Evolutionary conservation across 208 protist genomes (phyloP), one percentile per base, ranked within the genome.

Genomic region (Phytomonas sp.): DNA sequence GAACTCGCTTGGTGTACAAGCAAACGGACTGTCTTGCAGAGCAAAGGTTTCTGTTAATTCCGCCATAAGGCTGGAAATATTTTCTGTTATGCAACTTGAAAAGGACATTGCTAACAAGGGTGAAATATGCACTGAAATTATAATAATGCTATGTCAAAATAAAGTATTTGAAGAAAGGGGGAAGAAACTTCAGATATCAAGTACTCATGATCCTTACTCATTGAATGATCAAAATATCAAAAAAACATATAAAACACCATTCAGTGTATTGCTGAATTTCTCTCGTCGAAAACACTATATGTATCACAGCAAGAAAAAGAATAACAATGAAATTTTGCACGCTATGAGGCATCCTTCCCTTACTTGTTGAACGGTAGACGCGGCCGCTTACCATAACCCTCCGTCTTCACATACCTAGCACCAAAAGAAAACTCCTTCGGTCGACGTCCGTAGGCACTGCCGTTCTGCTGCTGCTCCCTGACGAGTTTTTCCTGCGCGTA

Each of bases 361-460:
- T 80, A 96, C 77, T 93, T 93, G 77, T 96, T 96, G 72, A 89
- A 87, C n/a, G 90, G 87, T 68, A 93, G 77, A 67, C 90, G 90
- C 34, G 90, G 82, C 8, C 90, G 77, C 70, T 85, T 89, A 56
- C 87, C 88, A 68, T 93, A 96, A 30, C 90, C 90, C 68, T 90
- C 84, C 62, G 82, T 90, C 77, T 94, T 96, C n/a, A 92, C 87
- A 71, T 91, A 92, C 17, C 80, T 77, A 53, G 90, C 81, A 9
- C 83, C 85, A 37, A 89, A 96, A 5, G 74, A 73, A 51, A 96
- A 80, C 69, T 82, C 69, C 76, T 96, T 96, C 30, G 91, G 91
- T 20, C 85, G 74, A 13, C 82, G 79, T 0, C 91, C 88, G 43
- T 94, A 96, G 20, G 86, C 87, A 66, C 79, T 70, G 11, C 80